Conservation (phyloP, 805 yeast species). For the Hanseniaspora occidentalis region DNA sequence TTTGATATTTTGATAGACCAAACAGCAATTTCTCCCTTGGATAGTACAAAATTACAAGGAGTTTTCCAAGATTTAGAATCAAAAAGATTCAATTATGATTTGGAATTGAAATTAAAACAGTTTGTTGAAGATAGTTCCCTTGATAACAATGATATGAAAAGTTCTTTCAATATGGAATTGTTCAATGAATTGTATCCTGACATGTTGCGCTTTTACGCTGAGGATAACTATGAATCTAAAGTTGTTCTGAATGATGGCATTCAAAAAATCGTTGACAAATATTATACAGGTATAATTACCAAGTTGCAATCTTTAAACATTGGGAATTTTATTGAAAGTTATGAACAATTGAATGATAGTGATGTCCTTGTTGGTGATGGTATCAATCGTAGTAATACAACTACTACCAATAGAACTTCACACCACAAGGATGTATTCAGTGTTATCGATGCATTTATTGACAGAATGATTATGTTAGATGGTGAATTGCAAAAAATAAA, state of each 20-base stretch:
- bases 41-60: background rate
- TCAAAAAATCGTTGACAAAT: background rate
- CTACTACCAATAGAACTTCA: too few relatives aligned
- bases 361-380: too few relatives aligned
- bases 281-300: too few relatives aligned
- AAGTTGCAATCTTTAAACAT: too few relatives aligned
- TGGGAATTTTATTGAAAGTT: too few relatives aligned
- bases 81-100: background rate
- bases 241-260: background rate
- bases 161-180: background rate
- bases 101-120: background rate
- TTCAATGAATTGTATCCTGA: slow-evolving; percentile 1
- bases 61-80: background rate
- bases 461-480: background rate
- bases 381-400: background rate
- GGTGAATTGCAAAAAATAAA: background rate
- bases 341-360: too few relatives aligned
- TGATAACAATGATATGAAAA: background rate
- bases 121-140: too few relatives aligned
- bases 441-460: background rate
- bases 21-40: background rate
- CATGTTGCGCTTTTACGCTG: background rate
- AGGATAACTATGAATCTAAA: background rate
- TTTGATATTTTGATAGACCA: background rate
- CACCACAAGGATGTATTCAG: too few relatives aligned